These are phyloP conservation scores for Filobasidium uniguttulatum DNA, from an alignment of 1,284 basidiomycete species.

Conservation along the genomic window DNA sequence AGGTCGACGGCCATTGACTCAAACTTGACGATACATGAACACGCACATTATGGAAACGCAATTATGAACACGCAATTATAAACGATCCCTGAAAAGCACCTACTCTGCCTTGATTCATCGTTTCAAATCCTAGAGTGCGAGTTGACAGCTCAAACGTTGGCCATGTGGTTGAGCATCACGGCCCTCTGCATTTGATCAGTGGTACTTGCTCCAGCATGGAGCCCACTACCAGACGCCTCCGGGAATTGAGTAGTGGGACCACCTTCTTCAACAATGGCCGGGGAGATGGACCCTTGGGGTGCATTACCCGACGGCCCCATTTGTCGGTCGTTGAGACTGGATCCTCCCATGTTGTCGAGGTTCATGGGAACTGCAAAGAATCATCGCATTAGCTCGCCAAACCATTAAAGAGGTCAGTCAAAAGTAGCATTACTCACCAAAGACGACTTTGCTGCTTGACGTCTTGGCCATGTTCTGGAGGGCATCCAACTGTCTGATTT, in stretches of 20 bases:
- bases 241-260: not conserved
- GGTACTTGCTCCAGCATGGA: not conserved
- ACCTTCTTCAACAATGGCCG: not conserved
- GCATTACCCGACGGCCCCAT: not conserved
- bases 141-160: not conserved
- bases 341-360: conserved; percentile 32
- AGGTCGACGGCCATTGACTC: no score
- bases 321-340: conserved; percentile 11
- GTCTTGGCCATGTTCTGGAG: conserved; percentile 58
- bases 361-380: conserved; percentile 31
- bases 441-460: conserved; percentile 72
- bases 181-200: not conserved
- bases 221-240: not conserved
- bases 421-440: conserved; percentile 39
- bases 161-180: not conserved
- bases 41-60: no score
- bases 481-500: conserved; percentile 88
- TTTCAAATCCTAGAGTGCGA: no score
- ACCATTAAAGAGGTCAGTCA: not conserved
- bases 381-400: not conserved
- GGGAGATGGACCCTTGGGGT: not conserved
- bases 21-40: no score
- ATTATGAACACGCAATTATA: no score
- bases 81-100: no score
- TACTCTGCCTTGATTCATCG: no score